Base-by-base conservation (phyloP, 345 rosid species). In the Acer yangbiense region DNA sequence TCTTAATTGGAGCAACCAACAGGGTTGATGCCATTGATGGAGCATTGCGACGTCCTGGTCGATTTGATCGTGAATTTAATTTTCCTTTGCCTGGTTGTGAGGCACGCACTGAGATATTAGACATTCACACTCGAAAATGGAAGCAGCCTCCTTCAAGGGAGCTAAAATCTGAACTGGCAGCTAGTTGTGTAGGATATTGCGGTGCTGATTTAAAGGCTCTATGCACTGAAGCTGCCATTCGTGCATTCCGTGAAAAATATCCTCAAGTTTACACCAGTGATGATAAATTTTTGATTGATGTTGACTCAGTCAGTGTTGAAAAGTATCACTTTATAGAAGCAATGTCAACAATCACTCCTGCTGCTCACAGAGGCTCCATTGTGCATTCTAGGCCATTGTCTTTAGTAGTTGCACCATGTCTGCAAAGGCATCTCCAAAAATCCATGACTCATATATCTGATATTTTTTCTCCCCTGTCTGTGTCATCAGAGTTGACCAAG, bases 11-110 rank as follows among this genome's bases (percentile, higher is more conserved):
- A 85, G 99, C 99, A 80, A 97, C 99, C 68, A 97, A 97, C 83
- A 93, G 99, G 81, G 91, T 97, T 81, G 99, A 97, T 86, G 99
- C 99, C 80, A 97, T 97, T 50, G 99, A 97, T 86, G 99, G 99
- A 79, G 99, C 99, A 39, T 82, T 97, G 84, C 95, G 99, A 39
- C 98, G 99, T 54, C 99, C 99, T 81, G 99, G 99, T 75, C 88
- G 99, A 83, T 97, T 97, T 69, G 99, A 97, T 85, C 94, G 99
- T 55, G 99, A 97, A 84, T 97, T 97, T 72, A 94, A 88, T 82
- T 97, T 97, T 82, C 97, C 99, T 74, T 89, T 97, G 84, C 99
- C 99, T 80, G 98, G 99, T 82, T 97, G 87, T 72, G 95, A 96
- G 82, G 99, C 98, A 78, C 97, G 98, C 68, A 94, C 94, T 23